These are phyloP conservation scores for Lactarius trivialis DNA, from an alignment of 768 basidiomycete species.

Conservation along the genomic window DNA sequence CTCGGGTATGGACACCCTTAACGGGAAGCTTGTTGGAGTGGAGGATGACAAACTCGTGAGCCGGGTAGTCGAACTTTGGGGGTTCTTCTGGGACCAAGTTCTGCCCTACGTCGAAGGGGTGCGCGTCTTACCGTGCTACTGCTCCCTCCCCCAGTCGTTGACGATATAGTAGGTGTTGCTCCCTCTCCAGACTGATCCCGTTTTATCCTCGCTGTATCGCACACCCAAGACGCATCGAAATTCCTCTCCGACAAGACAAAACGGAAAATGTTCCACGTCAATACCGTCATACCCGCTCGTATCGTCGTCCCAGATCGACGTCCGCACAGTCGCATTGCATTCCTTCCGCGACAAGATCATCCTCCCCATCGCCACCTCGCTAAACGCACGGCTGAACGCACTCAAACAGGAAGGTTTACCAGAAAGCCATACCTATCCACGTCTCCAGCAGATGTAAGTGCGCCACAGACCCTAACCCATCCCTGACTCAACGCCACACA, in stretches of 20 bases:
- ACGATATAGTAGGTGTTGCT: constrained; percentile 41
- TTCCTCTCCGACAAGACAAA: constrained; percentile 48
- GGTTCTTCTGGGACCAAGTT: constrained; percentile 89
- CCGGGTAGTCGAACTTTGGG: constrained; percentile 83
- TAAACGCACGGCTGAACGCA: constrained; percentile 51
- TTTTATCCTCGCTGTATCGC: constrained; percentile 64
- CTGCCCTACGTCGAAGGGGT: constrained; percentile 86
- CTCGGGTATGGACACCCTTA: constrained; percentile 87
- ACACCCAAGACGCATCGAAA: constrained; percentile 41
- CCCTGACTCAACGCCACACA: constrained; percentile 27
- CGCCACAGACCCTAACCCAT: background rate
- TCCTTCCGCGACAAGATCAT: constrained; percentile 79
- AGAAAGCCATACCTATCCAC: constrained; percentile 52
- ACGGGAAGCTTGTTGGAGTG: constrained; percentile 68
- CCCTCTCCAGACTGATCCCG: constrained; percentile 54
- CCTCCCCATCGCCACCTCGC: constrained; percentile 51
- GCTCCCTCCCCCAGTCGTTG: constrained; percentile 28
- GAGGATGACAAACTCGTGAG: constrained; percentile 74
- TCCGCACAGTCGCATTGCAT: constrained; percentile 70
- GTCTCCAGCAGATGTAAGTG: constrained; percentile 74
- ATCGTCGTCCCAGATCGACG: constrained; percentile 58
- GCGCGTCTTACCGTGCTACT: constrained; percentile 37
- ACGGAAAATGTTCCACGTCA: constrained; percentile 37
- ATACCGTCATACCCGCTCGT: constrained; percentile 30
- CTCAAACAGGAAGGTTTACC: constrained; percentile 51